Percentiles rank a stretch among this genome's conserved stretches.
Evolutionary conservation across 2,329 filamentous ascomycete genomes (phyloP).

Genomic region (Trichoderma lentiforme): DNA sequence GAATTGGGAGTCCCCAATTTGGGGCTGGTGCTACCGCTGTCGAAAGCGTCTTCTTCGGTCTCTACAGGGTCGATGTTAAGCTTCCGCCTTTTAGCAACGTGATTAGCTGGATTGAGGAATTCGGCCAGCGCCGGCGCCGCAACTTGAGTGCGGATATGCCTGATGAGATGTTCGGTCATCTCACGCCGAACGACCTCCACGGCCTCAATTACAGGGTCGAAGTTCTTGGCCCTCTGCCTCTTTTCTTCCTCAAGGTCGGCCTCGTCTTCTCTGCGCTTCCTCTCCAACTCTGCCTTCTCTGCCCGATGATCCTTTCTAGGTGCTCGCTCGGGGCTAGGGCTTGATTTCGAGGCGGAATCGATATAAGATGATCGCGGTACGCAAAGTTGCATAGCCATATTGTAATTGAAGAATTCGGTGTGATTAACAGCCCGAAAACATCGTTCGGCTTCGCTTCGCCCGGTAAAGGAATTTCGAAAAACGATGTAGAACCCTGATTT

Average conservation of each 20-base stretch:
- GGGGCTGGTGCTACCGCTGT: constrained; percentile 60
- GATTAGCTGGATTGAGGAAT: constrained; percentile 77
- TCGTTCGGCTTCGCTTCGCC: constrained; percentile 75
- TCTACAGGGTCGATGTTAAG: constrained; percentile 72
- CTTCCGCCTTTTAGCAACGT: constrained; percentile 73
- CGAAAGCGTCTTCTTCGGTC: constrained; percentile 54
- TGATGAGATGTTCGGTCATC: constrained; percentile 79
- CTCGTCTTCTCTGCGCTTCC: constrained; percentile 67
- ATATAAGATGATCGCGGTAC: constrained; percentile 29
- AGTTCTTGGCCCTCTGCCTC: constrained; percentile 76
- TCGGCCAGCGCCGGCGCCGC: constrained; percentile 77
- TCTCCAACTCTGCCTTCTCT: constrained; percentile 63
- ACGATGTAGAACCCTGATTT: constrained; percentile 84
- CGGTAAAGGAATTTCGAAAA: constrained; percentile 75
- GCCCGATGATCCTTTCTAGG: constrained; percentile 33
- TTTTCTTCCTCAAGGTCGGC: constrained; percentile 88
- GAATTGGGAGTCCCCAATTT: constrained; percentile 64
- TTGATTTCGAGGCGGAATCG: constrained; percentile 31
- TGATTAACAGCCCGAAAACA: constrained; percentile 78
- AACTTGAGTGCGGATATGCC: constrained; percentile 84
- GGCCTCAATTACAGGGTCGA: constrained; percentile 87
- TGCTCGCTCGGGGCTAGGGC: constrained; percentile 34
- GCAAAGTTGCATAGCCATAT: constrained; percentile 82
- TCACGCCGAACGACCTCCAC: constrained; percentile 75
- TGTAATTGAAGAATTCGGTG: constrained; percentile 84